Base-by-base conservation (phyloP, 176 grass and related monocot genomes). In the Oryza glaberrima region DNA sequence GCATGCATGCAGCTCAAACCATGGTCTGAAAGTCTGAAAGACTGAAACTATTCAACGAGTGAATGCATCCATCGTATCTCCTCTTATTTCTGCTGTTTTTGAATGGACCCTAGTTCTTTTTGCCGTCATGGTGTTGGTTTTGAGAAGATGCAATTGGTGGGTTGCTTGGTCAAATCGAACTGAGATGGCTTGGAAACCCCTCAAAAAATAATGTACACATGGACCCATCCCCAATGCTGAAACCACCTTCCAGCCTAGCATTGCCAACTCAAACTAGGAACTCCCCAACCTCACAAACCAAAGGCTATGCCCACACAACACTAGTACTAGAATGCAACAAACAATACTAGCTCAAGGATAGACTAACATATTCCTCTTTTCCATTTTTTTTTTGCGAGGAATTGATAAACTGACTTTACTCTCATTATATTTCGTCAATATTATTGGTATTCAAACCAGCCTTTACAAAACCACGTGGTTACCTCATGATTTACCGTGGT, bases 141-240 rank as follows among this genome's bases (percentile, higher is more conserved):
- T 43, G 75, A 75, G 75, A 87, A 65, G 30, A 84, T 86, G 83
- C 63, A 30, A 15, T 82, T 72, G 74, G 38, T 60, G 79, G 80
- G 84, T 73, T 87, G 89, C 70, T 84, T 80, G 84, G 80, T 87
- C 89, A 90, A 90, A 80, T 87, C 70, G 38, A 75, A 69, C 40
- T 80, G 69, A 83, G 69, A 70, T 87, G 84, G 67, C 79, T 54
- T 43, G 44, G 35, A 79, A 60, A 2, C 38, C 30, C 41, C 15
- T 74, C 35, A 30, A 28, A 80, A 81, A 82, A 70, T 70, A 80
- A 65, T 70, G 54, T 70, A 17, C 76, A 16, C 69, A 78, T 58
- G 46, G 56, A 74, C 69, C 75, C 14, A 61, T 40, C 32, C 49
- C 80, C 76, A 69, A 76, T 77, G 81, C 66, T 80, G 51, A 80